phyloP scores from a whole-genome alignment of 73 alveolate genomes.

The Paramecium sonneborni region DNA sequence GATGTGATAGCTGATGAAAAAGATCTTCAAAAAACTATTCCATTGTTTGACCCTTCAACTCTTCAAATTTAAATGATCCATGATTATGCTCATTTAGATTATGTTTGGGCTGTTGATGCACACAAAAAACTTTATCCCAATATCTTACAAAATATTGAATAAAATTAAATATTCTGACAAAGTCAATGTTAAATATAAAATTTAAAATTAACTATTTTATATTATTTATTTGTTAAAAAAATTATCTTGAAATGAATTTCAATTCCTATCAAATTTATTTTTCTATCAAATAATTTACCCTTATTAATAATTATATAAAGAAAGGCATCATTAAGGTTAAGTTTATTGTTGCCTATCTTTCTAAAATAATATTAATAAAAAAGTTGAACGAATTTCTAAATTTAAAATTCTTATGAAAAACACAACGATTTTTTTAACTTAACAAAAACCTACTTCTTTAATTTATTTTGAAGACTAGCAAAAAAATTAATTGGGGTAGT shows the following conservation, averaged over 20 bases:
- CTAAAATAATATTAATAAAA: not conserved
- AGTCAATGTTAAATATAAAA: not conserved
- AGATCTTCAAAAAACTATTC: slow-evolving; percentile 41
- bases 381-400: too few species aligned
- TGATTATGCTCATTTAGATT: slow-evolving; percentile 73
- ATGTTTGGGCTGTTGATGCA: slow-evolving; percentile 71
- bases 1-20: slow-evolving; percentile 65
- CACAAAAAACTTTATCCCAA: slow-evolving; percentile 1
- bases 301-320: not conserved
- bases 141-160: not conserved
- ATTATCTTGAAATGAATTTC: not conserved
- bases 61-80: not conserved
- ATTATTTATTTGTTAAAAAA: not conserved
- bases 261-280: not conserved
- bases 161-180: not conserved
- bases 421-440: too few species aligned
- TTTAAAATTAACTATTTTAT: not conserved
- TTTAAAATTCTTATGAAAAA: too few species aligned
- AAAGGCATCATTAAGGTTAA: not conserved
- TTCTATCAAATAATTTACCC: not conserved
- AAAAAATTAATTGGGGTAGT: too few species aligned
- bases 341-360: not conserved
- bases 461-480: too few species aligned
- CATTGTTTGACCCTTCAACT: slow-evolving; percentile 27
- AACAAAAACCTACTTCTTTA: too few species aligned